phyloP scores from a whole-genome alignment of 1,284 basidiomycete genomes.

The Rhodotorula sp. region DNA sequence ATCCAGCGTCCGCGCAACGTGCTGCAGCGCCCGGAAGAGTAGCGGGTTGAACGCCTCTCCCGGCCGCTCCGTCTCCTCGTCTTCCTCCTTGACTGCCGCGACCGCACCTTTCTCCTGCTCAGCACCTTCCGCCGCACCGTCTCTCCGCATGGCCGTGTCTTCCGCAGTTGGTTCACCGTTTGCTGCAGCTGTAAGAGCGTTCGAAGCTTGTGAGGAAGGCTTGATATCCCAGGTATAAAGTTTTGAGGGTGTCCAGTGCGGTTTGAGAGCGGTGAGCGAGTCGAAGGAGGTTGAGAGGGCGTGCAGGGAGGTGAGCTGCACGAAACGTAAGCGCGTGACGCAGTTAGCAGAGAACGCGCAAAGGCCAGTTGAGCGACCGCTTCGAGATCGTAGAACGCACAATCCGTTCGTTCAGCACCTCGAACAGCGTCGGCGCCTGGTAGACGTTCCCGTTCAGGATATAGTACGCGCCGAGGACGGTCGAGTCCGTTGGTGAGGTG shows the following conservation, averaged over 20 bases:
- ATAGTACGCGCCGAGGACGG: constrained; percentile 74
- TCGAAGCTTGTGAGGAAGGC: constrained; percentile 1
- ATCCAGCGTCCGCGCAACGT: constrained; percentile 6
- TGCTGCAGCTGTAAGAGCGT: not conserved
- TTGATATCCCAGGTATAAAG: constrained; percentile 33
- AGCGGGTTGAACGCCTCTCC: constrained; percentile 39
- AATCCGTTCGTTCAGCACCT: constrained; percentile 73
- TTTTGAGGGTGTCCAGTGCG: constrained; percentile 27
- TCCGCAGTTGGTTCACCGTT: not conserved
- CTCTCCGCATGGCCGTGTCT: not conserved
- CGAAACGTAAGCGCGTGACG: not conserved
- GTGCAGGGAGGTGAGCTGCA: constrained; percentile 33
- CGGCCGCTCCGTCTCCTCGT: constrained; percentile 5
- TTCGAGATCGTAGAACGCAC: constrained; percentile 52
- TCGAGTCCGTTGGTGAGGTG: constrained; percentile 68
- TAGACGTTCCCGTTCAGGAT: constrained; percentile 81
- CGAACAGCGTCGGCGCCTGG: constrained; percentile 77
- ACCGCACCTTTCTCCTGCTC: not conserved
- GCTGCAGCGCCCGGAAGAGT: constrained; percentile 40
- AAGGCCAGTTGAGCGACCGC: not conserved
- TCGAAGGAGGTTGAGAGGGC: constrained; percentile 28
- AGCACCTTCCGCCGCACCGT: not conserved
- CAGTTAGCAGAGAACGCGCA: not conserved
- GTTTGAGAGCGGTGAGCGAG: constrained; percentile 19
- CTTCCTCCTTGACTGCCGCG: not conserved